Base-by-base conservation (phyloP, 345 rosid genomes). In the Clausena lansium region DNA sequence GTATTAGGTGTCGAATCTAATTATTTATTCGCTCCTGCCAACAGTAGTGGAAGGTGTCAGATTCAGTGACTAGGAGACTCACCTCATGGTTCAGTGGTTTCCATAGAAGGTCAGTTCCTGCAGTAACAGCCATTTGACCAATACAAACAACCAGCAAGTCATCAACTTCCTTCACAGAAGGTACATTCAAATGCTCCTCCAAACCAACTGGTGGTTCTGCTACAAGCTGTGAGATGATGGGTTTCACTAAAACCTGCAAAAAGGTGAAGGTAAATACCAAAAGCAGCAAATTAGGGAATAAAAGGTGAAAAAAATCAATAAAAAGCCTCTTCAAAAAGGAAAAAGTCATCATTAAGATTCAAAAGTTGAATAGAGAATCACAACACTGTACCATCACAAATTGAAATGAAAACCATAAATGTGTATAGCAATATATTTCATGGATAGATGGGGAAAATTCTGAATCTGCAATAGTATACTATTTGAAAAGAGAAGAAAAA, bases 71-170 rank as follows among this genome's bases (percentile, higher is more conserved):
- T 74, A 35, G 5, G 74, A 76, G 80, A 68, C 60, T 71, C 76
- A 93, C 99, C 98, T 96, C 99, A 45, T 92, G 97, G 83, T 94
- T 96, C 83, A 96, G 76, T 1, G 97, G 93, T 76, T 94, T 91
- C 97, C 98, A 96, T 32, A 94, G 87, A 70, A 94, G 95, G 84
- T 96, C 99, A 60, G 90, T 85, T 80, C 95, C 97, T 6, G 97
- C 89, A 64, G 97, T 82, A 73, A 91, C 92, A 45, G 98, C 97
- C 99, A 96, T 94, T 83, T 96, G 99, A 78, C 99, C 97, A 38
- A 90, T 82, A 86, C 98, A 94, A 47, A 75, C 71, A 57, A 96
- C 94, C 80, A 96, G 35, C 47, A 87, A 63, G 57, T 91, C 95
- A 80, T 92, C 95, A 76, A 94, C 93, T 87, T 91, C 97, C 75